Evolutionary conservation across 768 basidiomycete genomes (phyloP), one percentile per base, ranked within the genome.

Genomic region (Dioszegia aurantiaca): DNA sequence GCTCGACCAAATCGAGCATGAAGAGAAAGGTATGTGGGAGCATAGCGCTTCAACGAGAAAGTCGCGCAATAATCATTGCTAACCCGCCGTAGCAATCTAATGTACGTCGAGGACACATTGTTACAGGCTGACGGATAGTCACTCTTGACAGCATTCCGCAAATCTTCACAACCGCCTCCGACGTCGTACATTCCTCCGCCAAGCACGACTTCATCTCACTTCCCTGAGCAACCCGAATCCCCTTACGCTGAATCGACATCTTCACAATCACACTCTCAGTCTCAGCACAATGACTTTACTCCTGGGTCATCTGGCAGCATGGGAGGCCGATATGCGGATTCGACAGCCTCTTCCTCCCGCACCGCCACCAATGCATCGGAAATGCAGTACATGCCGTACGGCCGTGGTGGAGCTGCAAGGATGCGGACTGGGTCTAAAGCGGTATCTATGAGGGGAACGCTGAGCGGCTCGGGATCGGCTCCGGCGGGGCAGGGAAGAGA

Each of bases 1-100:
- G 41, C n/a, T 44, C 42, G 19, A 31, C 54, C 26, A 55, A 55
- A 36, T 55, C 54, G 27, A 55, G 54, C 42, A 55, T 55, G 54
- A 44, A 45, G 54, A 11, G 54, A 19, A 55, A 55, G 54, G 54
- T 55, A 24, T 2, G 21, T 54, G 12, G 5, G 3, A 33, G 14
- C 33, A 33, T 6, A 33, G 8, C 14, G 23, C 28, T 24, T 26
- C 11, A 17, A 33, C 33, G 14, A 6, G 6, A 33, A 14, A 33
- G 6, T 33, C 39, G 26, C 3, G 8, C 12, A 23, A 16, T 14
- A 16, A 19, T 21, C 14, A n/a, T 16, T 1, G 42, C 54, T 55
- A 23, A 55, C 28, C 2, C 6, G 31, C 17, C 2, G 21, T 30
- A 55, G 54, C 54, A 55, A 55, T 55, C 54, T 36, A 44, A 24